These are phyloP conservation scores for Pseudogymnoascus sp. DNA, from an alignment of 2,329 filamentous ascomycete genomes.

Conservation along the genomic window DNA sequence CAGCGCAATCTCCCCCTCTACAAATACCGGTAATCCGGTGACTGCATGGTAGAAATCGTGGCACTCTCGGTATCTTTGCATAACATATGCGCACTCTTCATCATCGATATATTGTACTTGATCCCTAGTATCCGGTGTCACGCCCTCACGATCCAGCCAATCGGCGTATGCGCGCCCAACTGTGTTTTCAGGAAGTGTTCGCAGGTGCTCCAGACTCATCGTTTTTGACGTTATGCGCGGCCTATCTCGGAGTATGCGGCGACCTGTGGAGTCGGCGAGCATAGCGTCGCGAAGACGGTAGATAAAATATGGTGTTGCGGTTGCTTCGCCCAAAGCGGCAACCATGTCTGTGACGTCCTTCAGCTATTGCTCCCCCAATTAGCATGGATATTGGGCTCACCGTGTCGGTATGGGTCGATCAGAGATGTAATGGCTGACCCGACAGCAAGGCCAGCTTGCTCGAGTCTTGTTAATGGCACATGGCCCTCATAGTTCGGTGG, in stretches of 20 bases:
- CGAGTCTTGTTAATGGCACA: conserved; percentile 73
- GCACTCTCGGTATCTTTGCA: conserved; percentile 95
- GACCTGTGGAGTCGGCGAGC: conserved; percentile 75
- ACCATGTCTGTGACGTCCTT: conserved; percentile 65
- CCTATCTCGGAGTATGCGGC: conserved; percentile 82
- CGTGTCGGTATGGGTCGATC: conserved; percentile 65
- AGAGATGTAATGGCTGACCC: conserved; percentile 57
- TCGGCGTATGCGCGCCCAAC: conserved; percentile 76
- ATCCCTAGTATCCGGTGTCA: conserved; percentile 81
- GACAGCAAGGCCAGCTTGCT: conserved; percentile 64
- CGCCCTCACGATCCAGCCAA: conserved; percentile 92
- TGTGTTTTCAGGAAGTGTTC: conserved; percentile 61
- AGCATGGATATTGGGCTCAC: conserved; percentile 23
- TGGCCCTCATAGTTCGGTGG: conserved; percentile 85
- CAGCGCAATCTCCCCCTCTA: conserved; percentile 95
- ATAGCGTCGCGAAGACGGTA: conserved; percentile 85
- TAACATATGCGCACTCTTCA: conserved; percentile 92
- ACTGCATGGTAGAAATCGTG: conserved; percentile 98
- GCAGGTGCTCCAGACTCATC: conserved; percentile 59
- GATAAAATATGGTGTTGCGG: conserved; percentile 91
- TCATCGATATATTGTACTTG: conserved; percentile 86
- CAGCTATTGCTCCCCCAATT: conserved; percentile 7
- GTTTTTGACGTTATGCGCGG: conserved; percentile 76
- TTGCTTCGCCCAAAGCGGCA: conserved; percentile 87
- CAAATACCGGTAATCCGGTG: conserved; percentile 79